These are phyloP conservation scores for Crithidia bombi DNA, from an alignment of 208 protist species.

Conservation along the genomic window DNA sequence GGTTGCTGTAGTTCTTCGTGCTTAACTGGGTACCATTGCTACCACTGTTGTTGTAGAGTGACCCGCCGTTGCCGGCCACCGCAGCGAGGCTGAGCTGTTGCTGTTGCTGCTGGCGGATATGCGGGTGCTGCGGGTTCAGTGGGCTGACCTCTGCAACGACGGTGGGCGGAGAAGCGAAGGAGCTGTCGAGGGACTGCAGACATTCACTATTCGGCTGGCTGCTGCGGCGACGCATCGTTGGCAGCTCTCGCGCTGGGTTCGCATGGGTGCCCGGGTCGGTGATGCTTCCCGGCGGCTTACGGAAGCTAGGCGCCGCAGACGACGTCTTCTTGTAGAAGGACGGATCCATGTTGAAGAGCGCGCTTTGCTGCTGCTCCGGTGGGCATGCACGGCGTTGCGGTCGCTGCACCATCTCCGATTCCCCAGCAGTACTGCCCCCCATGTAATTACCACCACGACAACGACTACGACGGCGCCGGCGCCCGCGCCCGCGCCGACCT, in stretches of 20 bases:
- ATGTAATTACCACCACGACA: neutral
- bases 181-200: neutral
- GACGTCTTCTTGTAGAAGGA: slow-evolving; percentile 17
- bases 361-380: slow-evolving; percentile 6
- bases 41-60: neutral
- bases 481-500: neutral
- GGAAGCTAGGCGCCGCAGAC: slow-evolving; percentile 10
- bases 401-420: neutral
- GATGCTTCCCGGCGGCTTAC: neutral
- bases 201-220: neutral
- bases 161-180: neutral
- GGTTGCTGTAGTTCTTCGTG: neutral
- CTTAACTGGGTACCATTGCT: too few species aligned
- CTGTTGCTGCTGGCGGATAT: slow-evolving; percentile 12
- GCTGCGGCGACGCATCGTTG: neutral
- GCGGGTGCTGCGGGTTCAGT: neutral
- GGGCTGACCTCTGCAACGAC: neutral
- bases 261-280: neutral
- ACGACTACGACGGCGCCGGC: neutral
- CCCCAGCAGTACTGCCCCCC: neutral
- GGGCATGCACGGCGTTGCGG: neutral
- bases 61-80: neutral
- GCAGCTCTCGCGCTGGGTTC: neutral
- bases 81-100: neutral
- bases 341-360: slow-evolving; percentile 18